These are phyloP conservation scores for Irpex sp. DNA, from an alignment of 1,284 basidiomycete species.

Conservation along the genomic window DNA sequence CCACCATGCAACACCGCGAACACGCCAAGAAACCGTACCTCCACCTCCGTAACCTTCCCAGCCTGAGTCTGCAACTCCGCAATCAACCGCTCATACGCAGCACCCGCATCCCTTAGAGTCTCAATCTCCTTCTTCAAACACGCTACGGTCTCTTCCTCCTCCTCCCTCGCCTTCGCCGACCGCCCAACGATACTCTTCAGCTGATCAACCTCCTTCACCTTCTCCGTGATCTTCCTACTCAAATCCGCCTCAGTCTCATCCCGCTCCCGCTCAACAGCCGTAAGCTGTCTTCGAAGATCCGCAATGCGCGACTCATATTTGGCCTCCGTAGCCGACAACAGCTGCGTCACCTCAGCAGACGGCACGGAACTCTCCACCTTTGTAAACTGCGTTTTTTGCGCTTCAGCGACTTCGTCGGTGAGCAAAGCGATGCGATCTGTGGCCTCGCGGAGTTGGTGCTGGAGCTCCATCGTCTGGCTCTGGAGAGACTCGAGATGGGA, in stretches of 20 bases:
- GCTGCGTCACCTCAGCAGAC: slow-evolving; percentile 64
- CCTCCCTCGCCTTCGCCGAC: slow-evolving; percentile 49
- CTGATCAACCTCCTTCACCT: slow-evolving; percentile 72
- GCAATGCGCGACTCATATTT: slow-evolving; percentile 72
- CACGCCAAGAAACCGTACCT: slow-evolving; percentile 38
- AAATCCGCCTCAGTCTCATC: slow-evolving; percentile 80
- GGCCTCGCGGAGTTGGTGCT: slow-evolving; percentile 80
- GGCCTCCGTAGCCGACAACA: slow-evolving; percentile 73
- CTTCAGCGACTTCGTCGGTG: slow-evolving; percentile 67
- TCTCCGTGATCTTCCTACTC: slow-evolving; percentile 73
- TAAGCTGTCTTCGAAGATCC: slow-evolving; percentile 58
- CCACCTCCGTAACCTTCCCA: slow-evolving; percentile 47
- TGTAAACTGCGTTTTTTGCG: slow-evolving; percentile 51
- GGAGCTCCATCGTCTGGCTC: slow-evolving; percentile 74
- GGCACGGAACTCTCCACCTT: slow-evolving; percentile 44
- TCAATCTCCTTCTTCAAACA: slow-evolving; percentile 52
- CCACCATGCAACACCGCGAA: background rate
- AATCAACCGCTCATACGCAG: slow-evolving; percentile 40
- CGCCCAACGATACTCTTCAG: slow-evolving; percentile 55
- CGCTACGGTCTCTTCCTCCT: slow-evolving; percentile 51
- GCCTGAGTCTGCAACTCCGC: slow-evolving; percentile 43
- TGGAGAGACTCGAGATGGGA: slow-evolving; percentile 69
- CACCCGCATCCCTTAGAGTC: slow-evolving; percentile 44
- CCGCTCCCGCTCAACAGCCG: slow-evolving; percentile 63
- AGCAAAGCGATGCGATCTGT: slow-evolving; percentile 66